A percentile compares a stretch with the other conserved stretches of the same genome.
These are phyloP conservation scores for Didymella sp. DNA, from an alignment of 2,329 filamentous ascomycete genomes.

Conservation along the genomic window DNA sequence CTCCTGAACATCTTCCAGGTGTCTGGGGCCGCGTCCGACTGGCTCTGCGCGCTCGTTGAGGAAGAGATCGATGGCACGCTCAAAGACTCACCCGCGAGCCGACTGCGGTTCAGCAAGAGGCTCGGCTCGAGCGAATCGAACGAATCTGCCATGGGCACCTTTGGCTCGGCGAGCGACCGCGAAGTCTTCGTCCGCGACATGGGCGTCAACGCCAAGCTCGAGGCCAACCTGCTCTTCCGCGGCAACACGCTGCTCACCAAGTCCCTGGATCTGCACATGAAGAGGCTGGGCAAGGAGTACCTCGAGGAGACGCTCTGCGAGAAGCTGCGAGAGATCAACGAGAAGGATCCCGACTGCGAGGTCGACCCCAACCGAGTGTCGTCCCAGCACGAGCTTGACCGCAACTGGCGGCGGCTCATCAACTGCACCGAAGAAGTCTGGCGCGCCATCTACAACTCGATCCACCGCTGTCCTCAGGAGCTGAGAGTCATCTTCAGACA, in stretches of 20 bases:
- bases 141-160: constrained; percentile 54
- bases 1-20: constrained; percentile 96
- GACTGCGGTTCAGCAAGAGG: constrained; percentile 72
- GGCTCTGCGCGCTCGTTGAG: constrained; percentile 91
- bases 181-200: constrained; percentile 78
- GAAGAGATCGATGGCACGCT: constrained; percentile 95
- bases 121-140: constrained; percentile 74
- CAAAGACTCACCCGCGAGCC: constrained; percentile 75
- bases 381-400: constrained; percentile 72
- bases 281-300: constrained; percentile 89
- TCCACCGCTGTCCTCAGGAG: constrained; percentile 77
- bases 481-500: constrained; percentile 87
- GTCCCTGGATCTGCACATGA: constrained; percentile 94
- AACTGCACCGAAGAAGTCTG: constrained; percentile 82
- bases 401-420: constrained; percentile 82
- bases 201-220: constrained; percentile 78
- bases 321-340: constrained; percentile 87
- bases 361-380: constrained; percentile 85
- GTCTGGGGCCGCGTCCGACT: constrained; percentile 81
- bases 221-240: constrained; percentile 93
- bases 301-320: constrained; percentile 85
- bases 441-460: constrained; percentile 80
- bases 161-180: constrained; percentile 62
- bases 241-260: constrained; percentile 95
- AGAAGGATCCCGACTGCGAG: constrained; percentile 89